phyloP scores from a whole-genome alignment of 2,329 filamentous ascomycete genomes.

The Ceratocystis smalleyi region DNA sequence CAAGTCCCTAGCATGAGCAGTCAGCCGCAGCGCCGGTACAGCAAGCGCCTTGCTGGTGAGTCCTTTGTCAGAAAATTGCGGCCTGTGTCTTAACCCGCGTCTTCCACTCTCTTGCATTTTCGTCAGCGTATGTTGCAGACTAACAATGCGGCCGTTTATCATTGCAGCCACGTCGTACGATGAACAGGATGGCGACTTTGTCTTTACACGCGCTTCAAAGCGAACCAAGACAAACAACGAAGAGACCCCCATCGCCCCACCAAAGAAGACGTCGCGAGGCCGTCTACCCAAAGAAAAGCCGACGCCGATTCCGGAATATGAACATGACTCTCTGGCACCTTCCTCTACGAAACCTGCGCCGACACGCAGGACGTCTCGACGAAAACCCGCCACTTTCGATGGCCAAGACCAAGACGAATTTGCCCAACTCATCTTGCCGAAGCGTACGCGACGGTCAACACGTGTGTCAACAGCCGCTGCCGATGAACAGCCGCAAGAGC shows the following conservation, averaged over 20 bases:
- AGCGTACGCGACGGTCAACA: constrained; percentile 31
- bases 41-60: constrained; percentile 50
- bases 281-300: constrained; percentile 25
- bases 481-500: constrained; percentile 20
- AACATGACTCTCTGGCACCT: constrained; percentile 17
- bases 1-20: constrained; percentile 55
- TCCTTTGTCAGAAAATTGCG: constrained; percentile 17
- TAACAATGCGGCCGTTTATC: constrained; percentile 5
- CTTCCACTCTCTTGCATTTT: not conserved
- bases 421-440: constrained; percentile 26
- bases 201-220: constrained; percentile 55
- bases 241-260: constrained; percentile 26
- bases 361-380: constrained; percentile 24
- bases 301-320: constrained; percentile 10
- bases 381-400: constrained; percentile 28
- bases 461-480: constrained; percentile 29
- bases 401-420: constrained; percentile 25
- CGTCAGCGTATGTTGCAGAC: not conserved
- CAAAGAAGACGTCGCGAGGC: constrained; percentile 27
- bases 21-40: constrained; percentile 43
- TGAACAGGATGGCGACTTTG: constrained; percentile 63
- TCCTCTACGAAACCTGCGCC: constrained; percentile 22
- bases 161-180: constrained; percentile 32
- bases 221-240: constrained; percentile 38
- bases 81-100: not conserved